Conservation (phyloP, 129 eudicot species). For the Daucus carota region DNA sequence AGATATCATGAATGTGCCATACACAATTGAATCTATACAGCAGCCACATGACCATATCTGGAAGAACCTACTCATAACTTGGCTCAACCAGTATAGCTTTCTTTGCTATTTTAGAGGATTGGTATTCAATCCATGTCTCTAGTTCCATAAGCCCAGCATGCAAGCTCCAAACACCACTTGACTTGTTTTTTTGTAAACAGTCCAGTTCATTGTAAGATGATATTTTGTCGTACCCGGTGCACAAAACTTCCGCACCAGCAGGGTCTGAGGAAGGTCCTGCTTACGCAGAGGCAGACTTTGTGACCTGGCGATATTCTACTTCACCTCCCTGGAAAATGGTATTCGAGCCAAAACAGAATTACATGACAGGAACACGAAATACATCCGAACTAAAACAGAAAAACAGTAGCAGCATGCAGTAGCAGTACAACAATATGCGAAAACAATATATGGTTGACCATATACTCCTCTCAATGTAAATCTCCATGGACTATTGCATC, state of each 20-base stretch:
- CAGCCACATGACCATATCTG: neutral
- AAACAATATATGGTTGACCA: too few species aligned
- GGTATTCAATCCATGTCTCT: neutral
- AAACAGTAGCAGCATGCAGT: neutral
- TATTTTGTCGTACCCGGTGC: neutral
- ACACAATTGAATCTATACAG: conserved; percentile 1
- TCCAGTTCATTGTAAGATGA: neutral
- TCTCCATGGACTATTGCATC: neutral
- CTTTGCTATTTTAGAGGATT: neutral
- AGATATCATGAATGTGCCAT: conserved; percentile 1
- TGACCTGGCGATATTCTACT: neutral
- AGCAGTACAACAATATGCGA: neutral
- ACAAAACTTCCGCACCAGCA: neutral
- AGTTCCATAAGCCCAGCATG: neutral
- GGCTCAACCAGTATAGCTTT: neutral
- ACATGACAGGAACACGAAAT: neutral
- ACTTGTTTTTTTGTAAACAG: neutral
- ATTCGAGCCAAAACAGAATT: neutral
- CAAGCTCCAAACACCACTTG: neutral
- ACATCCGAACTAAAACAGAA: neutral
- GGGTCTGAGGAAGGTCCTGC: too few species aligned
- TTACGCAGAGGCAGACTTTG: neutral
- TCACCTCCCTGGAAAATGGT: neutral
- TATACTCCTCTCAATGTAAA: neutral
- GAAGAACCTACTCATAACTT: neutral